A percentile compares a stretch with the other conserved stretches of the same genome.
Evolutionary conservation across 2,329 filamentous ascomycete species (phyloP).

Genomic region (Trichoderma sp.): DNA sequence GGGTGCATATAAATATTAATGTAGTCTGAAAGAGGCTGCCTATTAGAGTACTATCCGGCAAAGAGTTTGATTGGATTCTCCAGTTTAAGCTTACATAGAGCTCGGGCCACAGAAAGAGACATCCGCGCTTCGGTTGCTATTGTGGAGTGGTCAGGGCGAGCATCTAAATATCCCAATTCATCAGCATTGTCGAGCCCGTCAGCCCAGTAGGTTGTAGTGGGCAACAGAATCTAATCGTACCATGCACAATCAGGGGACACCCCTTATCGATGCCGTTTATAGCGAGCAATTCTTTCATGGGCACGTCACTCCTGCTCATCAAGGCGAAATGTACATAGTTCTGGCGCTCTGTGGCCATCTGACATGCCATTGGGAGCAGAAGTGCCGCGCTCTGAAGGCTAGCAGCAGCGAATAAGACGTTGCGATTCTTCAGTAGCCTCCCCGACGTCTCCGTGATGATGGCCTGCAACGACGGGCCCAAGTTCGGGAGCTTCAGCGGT

Average conservation of each 20-base stretch:
- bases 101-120: constrained; percentile 59
- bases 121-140: constrained; percentile 70
- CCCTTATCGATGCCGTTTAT: constrained; percentile 73
- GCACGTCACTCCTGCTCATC: constrained; percentile 68
- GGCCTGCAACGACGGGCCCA: constrained; percentile 61
- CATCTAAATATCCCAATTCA: constrained; percentile 54
- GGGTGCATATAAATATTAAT: constrained; percentile 73
- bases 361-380: constrained; percentile 78
- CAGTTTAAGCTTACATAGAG: constrained; percentile 50
- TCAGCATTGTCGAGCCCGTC: constrained; percentile 19
- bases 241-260: constrained; percentile 64
- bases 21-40: constrained; percentile 43
- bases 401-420: constrained; percentile 76
- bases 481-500: constrained; percentile 62
- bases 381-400: constrained; percentile 69
- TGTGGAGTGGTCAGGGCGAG: constrained; percentile 67
- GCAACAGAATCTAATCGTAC: constrained; percentile 32
- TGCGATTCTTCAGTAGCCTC: constrained; percentile 53
- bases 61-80: background rate
- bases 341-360: constrained; percentile 68
- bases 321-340: constrained; percentile 81
- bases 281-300: constrained; percentile 64
- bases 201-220: background rate
- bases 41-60: background rate
- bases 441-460: constrained; percentile 52